These are phyloP conservation scores for Mycena citricolor DNA, from an alignment of 1,284 basidiomycete species.

Conservation along the genomic window DNA sequence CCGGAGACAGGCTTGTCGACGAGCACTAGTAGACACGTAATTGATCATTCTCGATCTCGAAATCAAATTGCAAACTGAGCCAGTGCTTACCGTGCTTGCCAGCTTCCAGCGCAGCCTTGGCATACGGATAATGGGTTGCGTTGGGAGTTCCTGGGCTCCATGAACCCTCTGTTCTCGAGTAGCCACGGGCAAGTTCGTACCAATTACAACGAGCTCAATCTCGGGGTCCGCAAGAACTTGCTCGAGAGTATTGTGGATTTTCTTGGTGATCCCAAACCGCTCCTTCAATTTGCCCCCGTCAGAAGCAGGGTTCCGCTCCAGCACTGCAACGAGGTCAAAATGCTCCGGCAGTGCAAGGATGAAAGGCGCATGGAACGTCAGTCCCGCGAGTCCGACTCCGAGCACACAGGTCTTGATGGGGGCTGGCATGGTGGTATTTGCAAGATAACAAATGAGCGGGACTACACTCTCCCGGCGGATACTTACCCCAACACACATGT, in stretches of 20 bases:
- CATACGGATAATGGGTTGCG: slow-evolving; percentile 73
- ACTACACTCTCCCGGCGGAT: too few species aligned
- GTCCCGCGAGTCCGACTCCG: slow-evolving; percentile 72
- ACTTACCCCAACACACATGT: too few species aligned
- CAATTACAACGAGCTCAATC: slow-evolving; percentile 70
- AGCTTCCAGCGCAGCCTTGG: slow-evolving; percentile 63
- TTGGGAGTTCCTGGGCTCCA: slow-evolving; percentile 58
- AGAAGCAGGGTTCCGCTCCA: slow-evolving; percentile 57
- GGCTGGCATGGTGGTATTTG: slow-evolving; percentile 30
- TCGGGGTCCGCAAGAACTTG: slow-evolving; percentile 58
- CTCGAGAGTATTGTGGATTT: slow-evolving; percentile 56
- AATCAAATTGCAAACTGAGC: background rate
- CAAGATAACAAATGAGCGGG: slow-evolving; percentile 9
- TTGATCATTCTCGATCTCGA: background rate
- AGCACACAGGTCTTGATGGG: slow-evolving; percentile 73
- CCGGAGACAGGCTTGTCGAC: slow-evolving; percentile 85
- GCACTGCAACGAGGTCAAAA: slow-evolving; percentile 71
- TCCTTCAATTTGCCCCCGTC: slow-evolving; percentile 63
- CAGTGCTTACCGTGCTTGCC: slow-evolving; percentile 71
- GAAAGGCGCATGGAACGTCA: slow-evolving; percentile 81
- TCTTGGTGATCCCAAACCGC: slow-evolving; percentile 58
- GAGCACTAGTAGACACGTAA: slow-evolving; percentile 50
- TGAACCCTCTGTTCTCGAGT: too few species aligned
- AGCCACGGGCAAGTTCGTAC: slow-evolving; percentile 23
- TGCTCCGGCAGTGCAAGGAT: slow-evolving; percentile 71